Percentiles rank a stretch among this genome's conserved stretches.
Conservation (phyloP, 306 rosid genomes). For the Cucurbita argyrosperma region DNA sequence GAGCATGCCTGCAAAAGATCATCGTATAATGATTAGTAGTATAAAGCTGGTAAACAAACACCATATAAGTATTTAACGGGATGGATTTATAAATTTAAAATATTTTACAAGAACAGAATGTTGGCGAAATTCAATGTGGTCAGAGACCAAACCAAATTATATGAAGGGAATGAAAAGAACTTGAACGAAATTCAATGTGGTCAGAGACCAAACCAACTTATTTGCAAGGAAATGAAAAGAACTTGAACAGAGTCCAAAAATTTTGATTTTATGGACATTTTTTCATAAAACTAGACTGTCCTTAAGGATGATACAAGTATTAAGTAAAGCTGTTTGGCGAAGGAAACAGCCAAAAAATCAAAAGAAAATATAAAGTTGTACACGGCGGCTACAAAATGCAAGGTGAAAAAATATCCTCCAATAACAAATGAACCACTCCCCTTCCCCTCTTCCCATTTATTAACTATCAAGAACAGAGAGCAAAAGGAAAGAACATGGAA, state of each 20-base stretch:
- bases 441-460: not conserved
- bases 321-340: not conserved
- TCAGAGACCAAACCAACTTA: not conserved
- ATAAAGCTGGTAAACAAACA: not conserved
- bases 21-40: not conserved
- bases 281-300: not conserved
- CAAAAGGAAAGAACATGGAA: not conserved
- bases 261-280: not conserved
- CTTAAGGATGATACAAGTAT: not conserved
- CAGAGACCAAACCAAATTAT: not conserved
- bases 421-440: not conserved
- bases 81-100: not conserved
- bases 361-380: not conserved
- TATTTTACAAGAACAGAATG: not conserved
- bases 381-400: not conserved
- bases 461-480: not conserved
- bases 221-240: not conserved
- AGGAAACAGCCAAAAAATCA: not conserved
- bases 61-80: not conserved
- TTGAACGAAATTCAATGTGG: not conserved
- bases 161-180: not conserved
- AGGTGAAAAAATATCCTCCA: not conserved
- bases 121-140: not conserved
- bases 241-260: not conserved
- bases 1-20: constrained; percentile 33